These are phyloP conservation scores for Puccinia polysora DNA, from an alignment of 1,284 basidiomycete genomes.

Conservation along the genomic window DNA sequence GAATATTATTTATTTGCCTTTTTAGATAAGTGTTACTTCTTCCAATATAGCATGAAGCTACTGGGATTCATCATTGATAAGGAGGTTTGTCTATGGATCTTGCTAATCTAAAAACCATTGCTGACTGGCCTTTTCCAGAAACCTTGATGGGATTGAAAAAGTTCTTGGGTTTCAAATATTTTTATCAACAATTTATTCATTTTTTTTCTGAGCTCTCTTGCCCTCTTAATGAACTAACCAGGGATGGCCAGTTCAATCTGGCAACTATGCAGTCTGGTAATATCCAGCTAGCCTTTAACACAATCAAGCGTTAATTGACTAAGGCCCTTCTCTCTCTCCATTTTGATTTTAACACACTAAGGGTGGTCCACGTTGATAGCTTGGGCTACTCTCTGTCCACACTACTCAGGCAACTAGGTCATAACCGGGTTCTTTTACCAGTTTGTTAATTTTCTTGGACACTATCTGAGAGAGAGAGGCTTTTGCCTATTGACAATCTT, in stretches of 20 bases:
- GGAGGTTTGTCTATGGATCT: not conserved
- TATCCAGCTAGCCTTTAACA: not conserved
- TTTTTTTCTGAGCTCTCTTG: not conserved
- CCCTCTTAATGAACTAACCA: slow-evolving; percentile 5
- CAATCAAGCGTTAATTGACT: not conserved
- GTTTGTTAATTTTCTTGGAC: slow-evolving; percentile 24
- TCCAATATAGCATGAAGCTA: not conserved
- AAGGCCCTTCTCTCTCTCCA: not conserved
- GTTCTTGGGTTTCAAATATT: slow-evolving; percentile 8
- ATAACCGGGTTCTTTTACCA: not conserved
- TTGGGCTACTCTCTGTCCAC: slow-evolving; percentile 16
- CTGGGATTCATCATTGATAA: not conserved
- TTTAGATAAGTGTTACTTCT: slow-evolving; percentile 12
- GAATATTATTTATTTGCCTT: not conserved
- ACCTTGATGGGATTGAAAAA: not conserved
- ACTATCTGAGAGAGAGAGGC: not conserved
- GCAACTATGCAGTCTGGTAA: not conserved
- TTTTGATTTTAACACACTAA: slow-evolving; percentile 12
- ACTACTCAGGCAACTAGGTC: slow-evolving; percentile 7
- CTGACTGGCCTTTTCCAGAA: slow-evolving; percentile 1
- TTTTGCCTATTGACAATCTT: slow-evolving; percentile 13
- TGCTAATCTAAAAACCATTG: not conserved
- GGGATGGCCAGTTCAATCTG: not conserved
- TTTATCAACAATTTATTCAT: slow-evolving; percentile 14
- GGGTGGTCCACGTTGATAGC: slow-evolving; percentile 22